Evolutionary conservation across 768 basidiomycete species (phyloP).

Genomic region (Termitomyces sp.): DNA sequence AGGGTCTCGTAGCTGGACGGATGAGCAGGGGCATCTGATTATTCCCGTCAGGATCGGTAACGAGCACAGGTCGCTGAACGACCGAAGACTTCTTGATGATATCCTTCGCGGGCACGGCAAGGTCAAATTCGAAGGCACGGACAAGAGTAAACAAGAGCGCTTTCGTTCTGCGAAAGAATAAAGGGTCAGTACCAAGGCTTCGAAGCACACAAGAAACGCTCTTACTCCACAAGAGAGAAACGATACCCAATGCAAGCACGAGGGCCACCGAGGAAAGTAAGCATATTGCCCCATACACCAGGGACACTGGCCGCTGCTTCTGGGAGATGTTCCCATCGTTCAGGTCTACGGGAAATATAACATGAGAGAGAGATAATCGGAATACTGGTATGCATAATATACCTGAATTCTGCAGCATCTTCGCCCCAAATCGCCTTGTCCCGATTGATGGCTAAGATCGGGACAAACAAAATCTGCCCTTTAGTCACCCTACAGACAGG

Average conservation of each 20-base stretch:
- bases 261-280: conserved; percentile 65
- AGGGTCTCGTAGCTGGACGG: conserved; percentile 17
- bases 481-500: conserved; percentile 31
- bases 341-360: conserved; percentile 42
- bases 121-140: conserved; percentile 50
- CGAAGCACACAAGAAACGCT: conserved; percentile 2
- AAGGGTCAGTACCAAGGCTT: neutral
- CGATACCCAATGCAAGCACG: conserved; percentile 68
- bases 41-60: conserved; percentile 31
- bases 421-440: conserved; percentile 57
- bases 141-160: conserved; percentile 44
- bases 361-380: neutral
- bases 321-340: conserved; percentile 55
- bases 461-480: conserved; percentile 45
- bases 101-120: conserved; percentile 45
- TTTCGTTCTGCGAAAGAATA: conserved; percentile 31
- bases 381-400: conserved; percentile 9
- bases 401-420: conserved; percentile 64
- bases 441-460: conserved; percentile 52
- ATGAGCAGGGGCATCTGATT: conserved; percentile 43
- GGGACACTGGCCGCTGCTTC: conserved; percentile 44
- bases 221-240: conserved; percentile 56
- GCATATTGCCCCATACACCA: conserved; percentile 56
- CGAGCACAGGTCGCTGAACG: conserved; percentile 44
- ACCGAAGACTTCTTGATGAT: conserved; percentile 35